Percentiles rank a stretch among this genome's conserved stretches.
Evolutionary conservation across 2,329 filamentous ascomycete genomes (phyloP).

Genomic region (Stromatinia cepivora): DNA sequence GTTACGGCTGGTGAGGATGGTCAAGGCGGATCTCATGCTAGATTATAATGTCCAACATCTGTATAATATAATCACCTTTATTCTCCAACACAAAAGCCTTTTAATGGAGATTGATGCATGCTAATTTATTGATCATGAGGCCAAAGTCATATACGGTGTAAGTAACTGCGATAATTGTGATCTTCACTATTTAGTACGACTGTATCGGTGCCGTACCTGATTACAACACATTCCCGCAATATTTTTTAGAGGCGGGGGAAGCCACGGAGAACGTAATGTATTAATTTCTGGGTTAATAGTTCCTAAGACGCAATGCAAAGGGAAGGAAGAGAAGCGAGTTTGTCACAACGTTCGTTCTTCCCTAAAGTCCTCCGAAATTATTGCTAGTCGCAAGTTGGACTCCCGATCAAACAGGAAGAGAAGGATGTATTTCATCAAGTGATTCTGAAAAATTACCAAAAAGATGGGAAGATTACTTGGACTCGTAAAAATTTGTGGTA

Average conservation of each 20-base stretch:
- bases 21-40: background rate
- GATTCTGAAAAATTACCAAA: background rate
- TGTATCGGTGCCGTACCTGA: no score
- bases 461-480: background rate
- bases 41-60: background rate
- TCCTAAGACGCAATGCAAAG: no score
- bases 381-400: no score
- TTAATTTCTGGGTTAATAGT: no score
- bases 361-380: no score
- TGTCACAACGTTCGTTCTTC: no score
- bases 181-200: no score
- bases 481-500: background rate
- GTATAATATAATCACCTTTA: background rate
- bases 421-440: background rate
- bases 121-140: background rate
- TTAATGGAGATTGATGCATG: background rate
- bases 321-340: no score
- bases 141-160: background rate
- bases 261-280: no score
- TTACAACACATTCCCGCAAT: no score
- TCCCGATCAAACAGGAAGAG: no score
- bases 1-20: background rate
- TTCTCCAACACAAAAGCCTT: background rate
- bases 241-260: no score
- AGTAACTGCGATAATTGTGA: background rate